These are phyloP conservation scores for Gryganskiella cystojenkinii DNA, from an alignment of 192 early-diverging fungal genomes.

Conservation along the genomic window DNA sequence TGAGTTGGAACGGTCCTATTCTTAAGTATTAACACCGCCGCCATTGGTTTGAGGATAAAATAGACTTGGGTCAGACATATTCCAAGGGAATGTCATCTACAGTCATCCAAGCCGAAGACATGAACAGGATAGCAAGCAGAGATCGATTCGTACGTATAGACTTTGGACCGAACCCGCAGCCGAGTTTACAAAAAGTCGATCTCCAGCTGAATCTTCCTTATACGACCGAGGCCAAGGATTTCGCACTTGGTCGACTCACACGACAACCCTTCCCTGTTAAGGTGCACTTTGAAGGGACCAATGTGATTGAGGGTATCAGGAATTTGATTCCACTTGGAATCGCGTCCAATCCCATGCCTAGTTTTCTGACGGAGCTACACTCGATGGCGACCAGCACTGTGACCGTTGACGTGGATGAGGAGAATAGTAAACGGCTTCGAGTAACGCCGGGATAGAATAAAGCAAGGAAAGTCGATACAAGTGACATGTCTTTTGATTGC, in stretches of 20 bases:
- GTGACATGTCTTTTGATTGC: background rate
- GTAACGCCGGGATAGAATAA: constrained; percentile 5
- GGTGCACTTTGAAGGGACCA: constrained; percentile 50
- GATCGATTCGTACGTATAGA: constrained; percentile 27
- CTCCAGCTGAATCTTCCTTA: constrained; percentile 36
- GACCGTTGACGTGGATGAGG: constrained; percentile 33
- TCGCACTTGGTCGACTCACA: constrained; percentile 13
- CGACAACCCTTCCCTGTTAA: constrained; percentile 37
- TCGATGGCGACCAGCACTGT: constrained; percentile 43
- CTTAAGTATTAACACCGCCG: background rate
- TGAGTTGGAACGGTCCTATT: too few relatives aligned
- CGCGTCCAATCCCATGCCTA: constrained; percentile 43
- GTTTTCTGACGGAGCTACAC: constrained; percentile 49
- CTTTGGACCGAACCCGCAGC: constrained; percentile 52
- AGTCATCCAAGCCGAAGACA: constrained; percentile 34
- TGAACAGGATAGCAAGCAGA: constrained; percentile 18
- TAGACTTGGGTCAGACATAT: constrained; percentile 25
- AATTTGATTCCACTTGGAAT: constrained; percentile 45
- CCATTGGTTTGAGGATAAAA: too few relatives aligned
- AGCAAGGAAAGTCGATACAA: too few relatives aligned
- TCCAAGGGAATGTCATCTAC: constrained; percentile 5
- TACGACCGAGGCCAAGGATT: constrained; percentile 12
- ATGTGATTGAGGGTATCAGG: constrained; percentile 58
- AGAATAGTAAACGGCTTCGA: constrained; percentile 2
- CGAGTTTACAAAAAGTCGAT: constrained; percentile 44